phyloP scores from a whole-genome alignment of 2,329 filamentous ascomycete species.

The Colletotrichum sp. region DNA sequence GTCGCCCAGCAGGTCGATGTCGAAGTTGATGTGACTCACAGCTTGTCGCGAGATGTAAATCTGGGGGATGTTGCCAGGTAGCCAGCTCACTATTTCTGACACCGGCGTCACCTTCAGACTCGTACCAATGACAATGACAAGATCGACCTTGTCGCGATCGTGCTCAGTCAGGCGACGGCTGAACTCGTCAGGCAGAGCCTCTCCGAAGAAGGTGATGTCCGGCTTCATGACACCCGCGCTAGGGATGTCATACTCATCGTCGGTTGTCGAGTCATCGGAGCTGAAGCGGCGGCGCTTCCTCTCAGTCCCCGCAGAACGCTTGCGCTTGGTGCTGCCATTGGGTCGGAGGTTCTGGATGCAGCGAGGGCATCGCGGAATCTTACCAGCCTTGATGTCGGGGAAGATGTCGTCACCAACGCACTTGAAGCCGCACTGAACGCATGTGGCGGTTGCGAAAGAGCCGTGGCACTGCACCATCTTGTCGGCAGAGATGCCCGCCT shows the following conservation, averaged over 20 bases:
- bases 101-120: slow-evolving; percentile 96
- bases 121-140: slow-evolving; percentile 95
- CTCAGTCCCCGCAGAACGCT: slow-evolving; percentile 43
- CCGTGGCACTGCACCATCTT: slow-evolving; percentile 97
- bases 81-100: slow-evolving; percentile 83
- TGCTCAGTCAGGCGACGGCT: slow-evolving; percentile 79
- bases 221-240: slow-evolving; percentile 88
- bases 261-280: slow-evolving; percentile 42
- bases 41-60: slow-evolving; percentile 89
- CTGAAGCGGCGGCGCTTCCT: slow-evolving; percentile 42
- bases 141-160: slow-evolving; percentile 80
- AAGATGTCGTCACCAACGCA: slow-evolving; percentile 81
- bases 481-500: slow-evolving; percentile 79
- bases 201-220: slow-evolving; percentile 98
- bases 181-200: slow-evolving; percentile 85
- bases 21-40: slow-evolving; percentile 89
- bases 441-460: slow-evolving; percentile 91
- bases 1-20: slow-evolving; percentile 94
- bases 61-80: slow-evolving; percentile 83
- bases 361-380: slow-evolving; percentile 76
- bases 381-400: slow-evolving; percentile 75
- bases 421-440: slow-evolving; percentile 78
- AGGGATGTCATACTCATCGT: slow-evolving; percentile 60
- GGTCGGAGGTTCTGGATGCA: slow-evolving; percentile 64
- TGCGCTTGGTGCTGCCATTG: slow-evolving; percentile 37